Evolutionary conservation across 345 rosid genomes (phyloP).

Genomic region (Ceriops tagal): DNA sequence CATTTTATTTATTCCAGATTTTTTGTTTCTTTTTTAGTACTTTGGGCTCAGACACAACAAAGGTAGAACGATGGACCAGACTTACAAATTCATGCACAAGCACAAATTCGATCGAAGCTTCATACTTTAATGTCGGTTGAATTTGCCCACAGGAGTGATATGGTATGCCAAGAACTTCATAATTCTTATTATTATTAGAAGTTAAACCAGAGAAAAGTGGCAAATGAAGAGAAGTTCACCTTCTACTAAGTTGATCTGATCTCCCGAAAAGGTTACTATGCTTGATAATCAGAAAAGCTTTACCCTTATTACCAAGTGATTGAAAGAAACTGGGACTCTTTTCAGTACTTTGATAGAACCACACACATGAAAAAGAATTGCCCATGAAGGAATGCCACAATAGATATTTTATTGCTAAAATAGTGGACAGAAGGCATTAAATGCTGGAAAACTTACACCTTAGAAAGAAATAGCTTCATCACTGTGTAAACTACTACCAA

Average conservation of each 20-base stretch:
- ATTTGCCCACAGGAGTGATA: neutral
- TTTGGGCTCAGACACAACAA: neutral
- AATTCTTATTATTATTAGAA: neutral
- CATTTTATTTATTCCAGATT: too few species aligned
- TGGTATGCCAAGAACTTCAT: neutral
- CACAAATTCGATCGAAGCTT: neutral
- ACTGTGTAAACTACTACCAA: slow-evolving; percentile 24
- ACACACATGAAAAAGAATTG: neutral
- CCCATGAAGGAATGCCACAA: neutral
- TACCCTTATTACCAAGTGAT: neutral
- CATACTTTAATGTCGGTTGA: neutral
- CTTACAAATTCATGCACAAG: too few species aligned
- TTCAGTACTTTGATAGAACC: neutral
- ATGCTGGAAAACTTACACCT: slow-evolving; percentile 50
- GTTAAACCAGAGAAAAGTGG: neutral
- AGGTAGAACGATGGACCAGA: neutral
- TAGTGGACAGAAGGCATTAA: neutral
- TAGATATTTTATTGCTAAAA: neutral
- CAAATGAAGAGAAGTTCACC: neutral
- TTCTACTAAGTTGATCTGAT: neutral
- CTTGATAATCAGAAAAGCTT: neutral
- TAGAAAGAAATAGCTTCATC: slow-evolving; percentile 59
- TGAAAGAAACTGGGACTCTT: neutral
- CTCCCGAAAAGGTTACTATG: neutral
- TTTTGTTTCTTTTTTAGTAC: too few species aligned